Evolutionary conservation across 306 rosid species (phyloP), one percentile per base, ranked within the genome.

Genomic region (Ceratonia siliqua): DNA sequence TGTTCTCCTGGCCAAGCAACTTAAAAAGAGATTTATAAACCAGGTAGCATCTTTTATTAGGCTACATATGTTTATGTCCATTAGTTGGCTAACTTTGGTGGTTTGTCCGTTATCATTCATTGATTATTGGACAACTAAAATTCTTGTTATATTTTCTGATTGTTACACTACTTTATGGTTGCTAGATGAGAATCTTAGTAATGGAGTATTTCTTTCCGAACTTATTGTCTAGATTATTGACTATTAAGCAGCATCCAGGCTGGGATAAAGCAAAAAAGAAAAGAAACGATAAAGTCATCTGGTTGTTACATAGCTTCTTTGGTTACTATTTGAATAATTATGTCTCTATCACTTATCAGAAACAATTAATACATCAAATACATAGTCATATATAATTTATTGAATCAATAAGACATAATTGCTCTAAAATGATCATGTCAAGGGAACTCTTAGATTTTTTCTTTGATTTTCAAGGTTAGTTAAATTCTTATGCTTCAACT

Each of bases 1-100:
- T 73, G 84, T 84, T 85, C 61, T 76, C 35, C 80, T 93, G 67
- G 80, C 92, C 39, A 82, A 74, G 54, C 97, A 89, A 77, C 86
- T 93, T 24, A 82, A 78, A 73, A 88, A 85, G 78, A 89, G 84
- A 76, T 89, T 91, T 79, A 24, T 57, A 9, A 78, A 83, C 67
- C 98, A 93, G 97, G 98, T 93, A 62, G 22, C 54, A 54, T 58
- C 52, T 76, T 71, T 61, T 11, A 39, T 69, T 13, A 8, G 50
- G 72, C 20, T 49, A 39, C 20, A 30, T 69, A 35, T 57, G 64
- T 62, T 39, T 69, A 35, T 57, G 64, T 62, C 32, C 15, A 24
- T 67, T 27, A 18, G 55, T 73, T 68, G 57, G 48, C 42, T 66
- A n/a, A 59, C 50, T 1, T 18, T 18, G 33, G 36, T 46, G 56